phyloP scores from a whole-genome alignment of 768 basidiomycete species.

The Mycena amicta region DNA sequence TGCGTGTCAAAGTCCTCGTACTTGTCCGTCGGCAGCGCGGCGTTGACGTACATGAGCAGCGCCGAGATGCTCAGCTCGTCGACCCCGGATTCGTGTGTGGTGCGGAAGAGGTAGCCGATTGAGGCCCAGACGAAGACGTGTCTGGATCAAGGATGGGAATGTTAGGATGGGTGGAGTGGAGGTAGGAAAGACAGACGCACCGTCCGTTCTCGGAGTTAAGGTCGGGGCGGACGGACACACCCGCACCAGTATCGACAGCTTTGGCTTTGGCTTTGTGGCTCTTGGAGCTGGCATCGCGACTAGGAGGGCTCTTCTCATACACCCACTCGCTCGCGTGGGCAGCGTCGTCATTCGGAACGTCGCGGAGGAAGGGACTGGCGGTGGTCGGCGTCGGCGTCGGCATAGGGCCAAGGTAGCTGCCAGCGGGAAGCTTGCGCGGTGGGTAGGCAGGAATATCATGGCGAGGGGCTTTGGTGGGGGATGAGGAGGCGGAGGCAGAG shows the following conservation, averaged over 20 bases:
- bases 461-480: not conserved
- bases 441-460: no score
- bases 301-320: no score
- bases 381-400: not conserved
- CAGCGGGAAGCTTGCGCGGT: no score
- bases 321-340: no score
- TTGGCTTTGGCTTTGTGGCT: not conserved
- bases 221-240: not conserved
- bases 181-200: no score
- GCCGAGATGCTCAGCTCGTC: slow-evolving; percentile 74
- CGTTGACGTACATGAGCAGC: slow-evolving; percentile 71
- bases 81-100: slow-evolving; percentile 61
- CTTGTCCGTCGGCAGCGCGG: slow-evolving; percentile 75
- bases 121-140: slow-evolving; percentile 62
- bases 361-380: not conserved
- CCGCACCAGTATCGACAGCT: not conserved
- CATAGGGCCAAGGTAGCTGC: not conserved
- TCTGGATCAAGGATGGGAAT: slow-evolving; percentile 32
- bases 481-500: not conserved
- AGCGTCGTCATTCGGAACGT: not conserved
- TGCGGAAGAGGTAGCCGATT: slow-evolving; percentile 63
- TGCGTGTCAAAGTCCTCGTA: slow-evolving; percentile 81
- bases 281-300: no score
- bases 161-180: not conserved
- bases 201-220: not conserved